Evolutionary conservation across 192 early-diverging fungal species (phyloP), one percentile per base, ranked within the genome.

Genomic region (Backusella westeae): DNA sequence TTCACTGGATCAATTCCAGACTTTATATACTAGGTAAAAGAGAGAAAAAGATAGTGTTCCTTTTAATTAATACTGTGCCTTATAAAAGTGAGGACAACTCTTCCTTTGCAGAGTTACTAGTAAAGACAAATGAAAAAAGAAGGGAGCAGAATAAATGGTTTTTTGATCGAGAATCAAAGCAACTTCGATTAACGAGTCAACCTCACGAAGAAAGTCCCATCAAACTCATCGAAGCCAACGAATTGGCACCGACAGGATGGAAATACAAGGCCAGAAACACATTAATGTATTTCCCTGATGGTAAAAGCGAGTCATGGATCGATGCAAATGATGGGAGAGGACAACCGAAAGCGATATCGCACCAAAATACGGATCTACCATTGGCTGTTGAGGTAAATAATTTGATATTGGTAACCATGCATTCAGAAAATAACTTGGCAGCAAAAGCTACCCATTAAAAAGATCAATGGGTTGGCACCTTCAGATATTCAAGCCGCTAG

Each of bases 251-350:
- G 2, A 53, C 66, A 10, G 35, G 89, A 6, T 92, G 90, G 90
- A 88, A 87, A 74, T 89, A 90, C 77, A 87, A 91, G 81, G 85
- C 90, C n/a, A 88, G 86, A 52, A 94, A 93, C 70, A 49, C 88
- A 0, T 76, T 95, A n/a, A 94, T 95, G 93, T 93, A 94, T 77
- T 80, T 81, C 69, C 91, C 90, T 0, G 88, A 92, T 34, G 85
- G 77, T 44, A 76, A 72, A 39, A 87, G 78, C 21, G 72, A 85
- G 21, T 78, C 82, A 8, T 83, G 84, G 52, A 36, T 89, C 46
- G 52, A 82, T 23, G 76, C 82, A 7, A 59, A 77, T 32, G 72
- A 79, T 8, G 69, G 80, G 3, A 83, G 92, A 34, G 84, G 78
- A 0, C 77, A 82, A 3, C 89, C 91, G 68, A 92, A 91, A 78